Percentiles rank a stretch among this genome's conserved stretches.
Evolutionary conservation across 1,284 basidiomycete species (phyloP).

Genomic region (Apiotrichum domesticum): DNA sequence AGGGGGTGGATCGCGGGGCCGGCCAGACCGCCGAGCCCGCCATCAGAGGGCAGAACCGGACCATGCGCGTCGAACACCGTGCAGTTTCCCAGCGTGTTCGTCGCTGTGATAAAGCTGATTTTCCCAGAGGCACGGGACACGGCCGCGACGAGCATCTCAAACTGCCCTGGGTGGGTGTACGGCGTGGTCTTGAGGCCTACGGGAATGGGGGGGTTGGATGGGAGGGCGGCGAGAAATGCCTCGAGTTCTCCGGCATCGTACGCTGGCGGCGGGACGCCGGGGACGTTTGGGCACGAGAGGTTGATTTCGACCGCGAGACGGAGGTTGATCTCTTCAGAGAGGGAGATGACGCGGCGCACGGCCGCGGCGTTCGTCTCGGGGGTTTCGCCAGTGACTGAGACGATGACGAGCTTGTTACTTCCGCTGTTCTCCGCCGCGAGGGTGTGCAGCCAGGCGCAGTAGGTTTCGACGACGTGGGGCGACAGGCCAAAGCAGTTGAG

Average conservation of each 20-base stretch:
- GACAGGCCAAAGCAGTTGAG: conserved; percentile 17
- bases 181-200: conserved; percentile 17
- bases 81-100: conserved; percentile 14
- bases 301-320: conserved; percentile 16
- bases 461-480: conserved; percentile 6
- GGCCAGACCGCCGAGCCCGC: conserved; percentile 16
- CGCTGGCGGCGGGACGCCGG: conserved; percentile 15
- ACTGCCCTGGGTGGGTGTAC: conserved; percentile 16
- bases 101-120: conserved; percentile 13
- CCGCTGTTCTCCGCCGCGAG: conserved; percentile 4
- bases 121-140: conserved; percentile 1
- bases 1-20: conserved; percentile 15
- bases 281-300: conserved; percentile 18
- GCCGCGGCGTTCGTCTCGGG: conserved; percentile 9
- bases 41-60: conserved; percentile 7
- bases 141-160: conserved; percentile 12
- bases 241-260: conserved; percentile 14
- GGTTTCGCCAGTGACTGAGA: conserved; percentile 14
- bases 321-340: not conserved
- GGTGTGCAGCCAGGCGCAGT: conserved; percentile 4
- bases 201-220: conserved; percentile 3
- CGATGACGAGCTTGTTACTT: conserved; percentile 8
- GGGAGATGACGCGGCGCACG: conserved; percentile 5
- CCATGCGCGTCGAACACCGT: conserved; percentile 2
- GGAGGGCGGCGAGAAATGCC: conserved; percentile 11